Base-by-base conservation (phyloP, 2,329 filamentous ascomycete genomes). In the Apiospora saccharicola region DNA sequence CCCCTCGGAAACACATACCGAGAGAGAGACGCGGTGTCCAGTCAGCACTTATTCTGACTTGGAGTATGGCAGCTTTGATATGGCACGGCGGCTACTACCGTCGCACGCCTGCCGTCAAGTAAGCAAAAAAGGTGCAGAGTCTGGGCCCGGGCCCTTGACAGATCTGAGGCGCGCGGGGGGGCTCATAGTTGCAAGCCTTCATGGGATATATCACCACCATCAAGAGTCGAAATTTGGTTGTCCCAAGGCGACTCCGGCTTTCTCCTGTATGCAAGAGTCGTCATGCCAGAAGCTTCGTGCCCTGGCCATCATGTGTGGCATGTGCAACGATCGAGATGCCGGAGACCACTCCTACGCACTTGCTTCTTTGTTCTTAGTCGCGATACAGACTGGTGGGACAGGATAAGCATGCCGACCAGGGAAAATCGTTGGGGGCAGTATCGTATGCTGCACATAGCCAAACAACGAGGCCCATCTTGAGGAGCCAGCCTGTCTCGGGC, bases 401-500 rank as follows among this genome's bases (percentile, higher is more conserved):
- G 16, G 16, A n/a, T 5, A 19, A 37, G 26, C 4, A 37, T 16
- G 19, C 8, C 30, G 30, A 61, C 53, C 30, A 61, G 30, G 30
- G 22, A 61, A 16, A 22, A 19, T 8, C 30, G 30, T 22, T 34
- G 30, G 19, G 37, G 30, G 30, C 30, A 22, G 30, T 37, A 64
- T 64, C 57, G 34, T 12, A 41, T 64, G 13, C 57, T 64, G 57
- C 34, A 41, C 34, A 64, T 41, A 64, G 19, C 57, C 34, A 64
- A n/a, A 22, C 8, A 64, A n/a, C 19, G 41, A 64, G 57, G 57
- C 57, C 57, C 34, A 64, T 64, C 34, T 41, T 41, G 22, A 22
- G 57, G 57, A 64, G 57, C 57, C 57, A 41, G 34, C 34, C 34
- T 64, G 57, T 64, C 57, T 41, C 57, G 57, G 34, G 34, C 57